Base-by-base conservation (phyloP, 75 land plant genomes). In the Sequoia sempervirens region DNA sequence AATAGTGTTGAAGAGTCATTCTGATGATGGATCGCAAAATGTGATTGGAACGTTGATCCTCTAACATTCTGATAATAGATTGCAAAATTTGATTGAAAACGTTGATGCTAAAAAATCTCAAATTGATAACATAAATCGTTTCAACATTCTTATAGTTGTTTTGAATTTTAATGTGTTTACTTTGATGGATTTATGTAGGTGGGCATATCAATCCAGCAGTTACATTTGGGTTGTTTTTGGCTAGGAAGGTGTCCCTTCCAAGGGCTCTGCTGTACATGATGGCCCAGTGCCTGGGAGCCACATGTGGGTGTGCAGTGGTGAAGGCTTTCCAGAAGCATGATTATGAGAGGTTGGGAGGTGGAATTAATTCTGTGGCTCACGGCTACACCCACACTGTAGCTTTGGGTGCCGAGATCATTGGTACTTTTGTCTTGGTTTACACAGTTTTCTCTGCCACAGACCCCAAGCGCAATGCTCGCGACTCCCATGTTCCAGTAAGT, bases 191-290 rank as follows among this genome's bases (percentile, higher is more conserved):
- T 82, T 23, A 13, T 79, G 76, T 85, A 88, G 89, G 89, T 50
- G 89, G 89, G 41, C 89, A 88, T 53, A 87, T 88, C 50, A 88
- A 88, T 54, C 89, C 89, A 23, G 89, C 89, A 8, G 88, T 88
- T 23, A 88, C 89, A 37, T 88, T 88, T 80, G 89, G 89, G 9
- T 30, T 88, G 79, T 80, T 88, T 23, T 82, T 88, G 40, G 89
- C 89, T 2, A 89, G 89, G 3, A 88, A 88, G 89, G 82, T 88
- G n/a, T 83, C 89, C 47, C 81, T 88, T 18, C 89, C 85, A 34
- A 84, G 89, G 43, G 89, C 89, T 6, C 1, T 88, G 6, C 40
- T 84, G 26, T 88, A 88, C 89, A 88, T 83, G 84, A 23, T 83
- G 23, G 84, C 82, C 5, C 85, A 84, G 50, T 85, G 86, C 34